phyloP scores from a whole-genome alignment of 169 alveolate species.

The Amoebophrya sp. region DNA sequence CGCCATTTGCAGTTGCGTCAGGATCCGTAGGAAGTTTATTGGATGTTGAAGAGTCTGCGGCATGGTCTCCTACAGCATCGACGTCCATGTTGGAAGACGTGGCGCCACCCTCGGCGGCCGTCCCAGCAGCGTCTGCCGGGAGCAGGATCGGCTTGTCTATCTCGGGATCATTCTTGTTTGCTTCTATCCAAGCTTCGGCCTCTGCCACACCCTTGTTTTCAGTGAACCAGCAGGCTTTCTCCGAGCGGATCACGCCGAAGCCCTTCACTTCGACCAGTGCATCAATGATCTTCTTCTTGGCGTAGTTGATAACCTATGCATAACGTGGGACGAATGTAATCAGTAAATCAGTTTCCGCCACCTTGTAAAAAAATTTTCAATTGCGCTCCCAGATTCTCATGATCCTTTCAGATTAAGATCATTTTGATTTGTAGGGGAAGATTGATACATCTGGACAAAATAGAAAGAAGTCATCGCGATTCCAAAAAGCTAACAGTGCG shows the following conservation, averaged over 20 bases:
- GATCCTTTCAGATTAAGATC: too few species aligned
- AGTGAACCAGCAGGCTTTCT: not conserved
- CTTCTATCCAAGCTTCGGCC: not conserved
- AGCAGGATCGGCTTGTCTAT: not conserved
- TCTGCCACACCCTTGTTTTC: not conserved
- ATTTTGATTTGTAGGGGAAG: too few species aligned
- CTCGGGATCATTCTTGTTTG: not conserved
- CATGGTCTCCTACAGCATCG: not conserved
- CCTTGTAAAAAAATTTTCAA: too few species aligned
- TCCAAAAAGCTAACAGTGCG: too few species aligned
- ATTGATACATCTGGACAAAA: too few species aligned
- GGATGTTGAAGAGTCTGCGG: too few species aligned
- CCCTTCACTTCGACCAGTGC: not conserved
- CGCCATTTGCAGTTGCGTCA: not conserved
- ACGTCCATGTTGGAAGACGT: too few species aligned
- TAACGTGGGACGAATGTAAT: too few species aligned
- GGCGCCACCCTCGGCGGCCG: not conserved
- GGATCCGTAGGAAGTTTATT: not conserved
- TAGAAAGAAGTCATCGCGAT: too few species aligned
- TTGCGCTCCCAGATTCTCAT: too few species aligned
- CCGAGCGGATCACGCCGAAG: not conserved
- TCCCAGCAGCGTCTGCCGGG: not conserved
- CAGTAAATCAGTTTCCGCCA: too few species aligned
- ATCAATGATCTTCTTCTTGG: not conserved
- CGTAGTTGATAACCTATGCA: not conserved